Percentiles rank a stretch among this genome's conserved stretches.
Evolutionary conservation across 129 eudicot genomes (phyloP).

Genomic region (Saposhnikovia divaricata): DNA sequence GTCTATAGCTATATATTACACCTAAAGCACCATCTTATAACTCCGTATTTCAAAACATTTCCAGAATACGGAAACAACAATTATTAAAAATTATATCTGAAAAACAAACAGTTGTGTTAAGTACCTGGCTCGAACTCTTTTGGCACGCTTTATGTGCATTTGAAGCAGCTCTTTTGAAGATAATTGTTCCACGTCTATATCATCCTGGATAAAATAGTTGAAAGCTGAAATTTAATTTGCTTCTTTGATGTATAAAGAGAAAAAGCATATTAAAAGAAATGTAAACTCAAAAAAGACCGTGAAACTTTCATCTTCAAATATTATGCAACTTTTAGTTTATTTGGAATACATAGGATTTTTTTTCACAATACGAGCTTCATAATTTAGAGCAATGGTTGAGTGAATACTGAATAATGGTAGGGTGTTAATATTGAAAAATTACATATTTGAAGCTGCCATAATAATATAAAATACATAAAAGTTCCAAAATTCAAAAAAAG

Average conservation of each 20-base stretch:
- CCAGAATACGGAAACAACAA: not conserved
- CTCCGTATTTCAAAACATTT: not conserved
- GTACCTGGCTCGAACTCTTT: slow-evolving; percentile 77
- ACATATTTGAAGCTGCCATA: not conserved
- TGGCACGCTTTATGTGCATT: slow-evolving; percentile 75
- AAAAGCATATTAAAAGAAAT: not conserved
- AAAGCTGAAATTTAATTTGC: not conserved
- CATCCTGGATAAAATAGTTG: slow-evolving; percentile 30
- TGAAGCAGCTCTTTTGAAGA: slow-evolving; percentile 58
- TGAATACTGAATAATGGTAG: not conserved
- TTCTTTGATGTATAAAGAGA: not conserved
- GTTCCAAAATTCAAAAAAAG: not conserved
- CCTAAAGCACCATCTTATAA: not conserved
- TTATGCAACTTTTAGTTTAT: not conserved
- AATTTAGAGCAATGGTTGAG: not conserved
- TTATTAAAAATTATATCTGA: not conserved
- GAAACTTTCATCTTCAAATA: not conserved
- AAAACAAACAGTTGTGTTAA: not conserved
- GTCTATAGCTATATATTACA: not conserved
- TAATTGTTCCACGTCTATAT: slow-evolving; percentile 38
- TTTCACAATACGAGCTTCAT: not conserved
- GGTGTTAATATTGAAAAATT: not conserved
- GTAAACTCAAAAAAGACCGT: not conserved
- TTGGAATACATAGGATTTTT: too few species aligned
- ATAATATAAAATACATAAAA: not conserved